Conservation (phyloP, 306 rosid species). For the Fagus crenata region DNA sequence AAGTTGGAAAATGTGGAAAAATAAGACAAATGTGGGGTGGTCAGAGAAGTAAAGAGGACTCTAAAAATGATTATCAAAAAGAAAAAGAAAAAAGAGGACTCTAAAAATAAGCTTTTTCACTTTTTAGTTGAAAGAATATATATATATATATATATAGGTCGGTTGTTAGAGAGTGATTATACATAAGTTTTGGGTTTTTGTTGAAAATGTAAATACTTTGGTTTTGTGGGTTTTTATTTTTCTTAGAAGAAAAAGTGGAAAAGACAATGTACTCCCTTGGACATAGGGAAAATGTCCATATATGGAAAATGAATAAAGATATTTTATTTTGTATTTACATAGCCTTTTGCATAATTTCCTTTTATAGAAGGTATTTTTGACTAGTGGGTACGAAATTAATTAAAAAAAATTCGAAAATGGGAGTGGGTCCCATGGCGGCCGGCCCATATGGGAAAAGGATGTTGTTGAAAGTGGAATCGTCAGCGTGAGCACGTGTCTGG, state of each 20-base stretch:
- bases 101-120: too few relatives aligned
- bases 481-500: slow-evolving; percentile 33
- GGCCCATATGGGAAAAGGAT: slow-evolving; percentile 34
- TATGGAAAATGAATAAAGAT: slow-evolving; percentile 50
- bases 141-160: slow-evolving; percentile 26
- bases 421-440: slow-evolving; percentile 44
- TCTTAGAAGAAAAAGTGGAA: slow-evolving; percentile 17
- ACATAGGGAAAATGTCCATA: slow-evolving; percentile 43
- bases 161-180: slow-evolving; percentile 49
- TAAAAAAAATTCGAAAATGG: neutral
- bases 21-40: slow-evolving; percentile 46
- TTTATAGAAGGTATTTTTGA: neutral
- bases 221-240: slow-evolving; percentile 5
- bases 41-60: slow-evolving; percentile 26
- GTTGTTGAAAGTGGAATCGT: slow-evolving; percentile 21
- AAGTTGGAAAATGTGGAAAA: slow-evolving; percentile 35
- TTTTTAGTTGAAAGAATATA: neutral
- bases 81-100: too few relatives aligned
- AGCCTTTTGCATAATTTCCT: neutral
- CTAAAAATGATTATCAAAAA: neutral
- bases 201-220: slow-evolving; percentile 55
- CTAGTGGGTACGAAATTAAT: neutral
- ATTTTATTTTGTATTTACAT: slow-evolving; percentile 5
- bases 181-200: slow-evolving; percentile 62
- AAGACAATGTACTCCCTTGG: slow-evolving; percentile 48